Conservation (phyloP, 2,329 filamentous ascomycete species). For the Fonsecaea pedrosoi region DNA sequence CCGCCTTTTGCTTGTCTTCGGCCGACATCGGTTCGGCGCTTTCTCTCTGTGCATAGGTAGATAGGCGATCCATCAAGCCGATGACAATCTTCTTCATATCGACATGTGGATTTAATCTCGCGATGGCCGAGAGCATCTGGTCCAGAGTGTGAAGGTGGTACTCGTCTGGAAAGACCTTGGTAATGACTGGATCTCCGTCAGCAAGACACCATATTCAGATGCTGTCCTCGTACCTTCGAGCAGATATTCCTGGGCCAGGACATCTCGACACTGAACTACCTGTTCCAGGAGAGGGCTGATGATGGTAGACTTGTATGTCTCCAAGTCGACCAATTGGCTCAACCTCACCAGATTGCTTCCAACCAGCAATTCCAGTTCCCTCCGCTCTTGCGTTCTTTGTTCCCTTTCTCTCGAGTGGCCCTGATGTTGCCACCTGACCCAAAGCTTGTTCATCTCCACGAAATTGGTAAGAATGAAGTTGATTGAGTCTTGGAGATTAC, state of each 20-base stretch:
- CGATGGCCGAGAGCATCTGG: slow-evolving; percentile 90
- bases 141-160: slow-evolving; percentile 97
- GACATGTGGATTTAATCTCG: slow-evolving; percentile 91
- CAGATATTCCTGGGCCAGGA: slow-evolving; percentile 95
- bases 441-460: slow-evolving; percentile 99
- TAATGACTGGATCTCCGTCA: slow-evolving; percentile 70
- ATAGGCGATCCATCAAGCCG: slow-evolving; percentile 94
- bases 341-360: slow-evolving; percentile 95
- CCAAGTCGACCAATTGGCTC: slow-evolving; percentile 93
- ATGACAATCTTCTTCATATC: slow-evolving; percentile 99
- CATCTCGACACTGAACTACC: slow-evolving; percentile 96
- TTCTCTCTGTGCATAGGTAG: slow-evolving; percentile 91
- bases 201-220: slow-evolving; percentile 10
- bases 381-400: slow-evolving; percentile 88
- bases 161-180: slow-evolving; percentile 97
- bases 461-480: slow-evolving; percentile 98
- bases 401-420: slow-evolving; percentile 95
- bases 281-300: slow-evolving; percentile 89
- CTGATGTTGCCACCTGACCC: slow-evolving; percentile 96
- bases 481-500: slow-evolving; percentile 95
- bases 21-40: slow-evolving; percentile 68
- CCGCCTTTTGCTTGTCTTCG: slow-evolving; percentile 75
- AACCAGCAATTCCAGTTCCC: slow-evolving; percentile 92
- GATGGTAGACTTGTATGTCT: slow-evolving; percentile 90
- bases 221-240: slow-evolving; percentile 67